A percentile compares a stretch with the other conserved stretches of the same genome.
These are phyloP conservation scores for Cercospora nicotianae DNA, from an alignment of 2,329 filamentous ascomycete genomes.

Conservation along the genomic window DNA sequence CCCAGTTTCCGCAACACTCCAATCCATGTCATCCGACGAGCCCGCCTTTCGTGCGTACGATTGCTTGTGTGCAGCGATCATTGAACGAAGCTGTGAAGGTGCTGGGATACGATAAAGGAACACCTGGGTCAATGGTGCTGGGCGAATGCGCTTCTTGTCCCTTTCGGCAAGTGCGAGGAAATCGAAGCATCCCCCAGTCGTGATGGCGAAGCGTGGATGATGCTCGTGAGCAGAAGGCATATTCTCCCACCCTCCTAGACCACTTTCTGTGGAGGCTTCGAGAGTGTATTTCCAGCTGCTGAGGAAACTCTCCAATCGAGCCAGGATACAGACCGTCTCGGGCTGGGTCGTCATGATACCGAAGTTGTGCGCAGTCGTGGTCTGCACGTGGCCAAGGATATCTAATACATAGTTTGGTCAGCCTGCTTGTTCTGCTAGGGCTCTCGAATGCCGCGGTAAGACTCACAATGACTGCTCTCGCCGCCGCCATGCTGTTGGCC, in stretches of 20 bases:
- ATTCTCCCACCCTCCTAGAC: slow-evolving; percentile 35
- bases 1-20: neutral
- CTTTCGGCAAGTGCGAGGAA: slow-evolving; percentile 36
- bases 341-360: slow-evolving; percentile 27
- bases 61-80: slow-evolving; percentile 7
- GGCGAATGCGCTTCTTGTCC: slow-evolving; percentile 35
- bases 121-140: slow-evolving; percentile 30
- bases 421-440: neutral
- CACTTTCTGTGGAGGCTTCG: slow-evolving; percentile 25
- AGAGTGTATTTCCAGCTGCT: slow-evolving; percentile 34
- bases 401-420: slow-evolving; percentile 19
- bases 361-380: slow-evolving; percentile 19
- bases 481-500: slow-evolving; percentile 36
- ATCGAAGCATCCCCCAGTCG: slow-evolving; percentile 17
- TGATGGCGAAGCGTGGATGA: slow-evolving; percentile 34
- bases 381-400: slow-evolving; percentile 34
- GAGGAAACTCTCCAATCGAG: slow-evolving; percentile 35
- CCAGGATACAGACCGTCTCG: slow-evolving; percentile 31
- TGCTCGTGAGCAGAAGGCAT: slow-evolving; percentile 38
- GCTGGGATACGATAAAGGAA: slow-evolving; percentile 37
- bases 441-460: neutral
- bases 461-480: slow-evolving; percentile 26
- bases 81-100: slow-evolving; percentile 21
- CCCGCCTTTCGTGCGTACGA: slow-evolving; percentile 7
- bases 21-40: neutral